A percentile compares a stretch with the other conserved stretches of the same genome.
These are phyloP conservation scores for Hypoxylon fragiforme DNA, from an alignment of 495 filamentous ascomycete genomes.

Conservation along the genomic window DNA sequence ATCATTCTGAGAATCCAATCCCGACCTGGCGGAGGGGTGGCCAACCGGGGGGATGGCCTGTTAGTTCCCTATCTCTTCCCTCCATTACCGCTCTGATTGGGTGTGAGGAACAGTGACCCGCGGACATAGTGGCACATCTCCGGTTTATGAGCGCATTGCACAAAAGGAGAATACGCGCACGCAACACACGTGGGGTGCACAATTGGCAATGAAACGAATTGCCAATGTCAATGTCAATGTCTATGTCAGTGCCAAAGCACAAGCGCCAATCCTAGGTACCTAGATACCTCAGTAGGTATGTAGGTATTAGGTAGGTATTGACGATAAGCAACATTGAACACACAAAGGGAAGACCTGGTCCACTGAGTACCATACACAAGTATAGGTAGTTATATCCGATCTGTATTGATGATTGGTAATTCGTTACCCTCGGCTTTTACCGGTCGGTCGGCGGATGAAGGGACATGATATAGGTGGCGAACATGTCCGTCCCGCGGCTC, in stretches of 20 bases:
- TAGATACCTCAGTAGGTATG: too few relatives aligned
- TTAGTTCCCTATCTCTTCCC: conserved; percentile 24
- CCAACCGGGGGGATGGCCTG: conserved; percentile 16
- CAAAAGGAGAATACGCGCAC: conserved; percentile 22
- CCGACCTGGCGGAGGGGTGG: conserved; percentile 17
- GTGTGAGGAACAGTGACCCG: conserved; percentile 4
- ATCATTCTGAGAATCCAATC: conserved; percentile 22
- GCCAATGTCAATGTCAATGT: too few relatives aligned
- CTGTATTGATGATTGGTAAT: conserved; percentile 11
- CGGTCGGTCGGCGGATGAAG: conserved; percentile 8
- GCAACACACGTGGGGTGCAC: conserved; percentile 37
- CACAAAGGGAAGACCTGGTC: too few relatives aligned
- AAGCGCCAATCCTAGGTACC: neutral
- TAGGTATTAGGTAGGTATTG: too few relatives aligned
- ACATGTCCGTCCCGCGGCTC: conserved; percentile 10
- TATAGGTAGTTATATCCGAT: too few relatives aligned
- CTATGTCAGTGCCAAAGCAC: too few relatives aligned
- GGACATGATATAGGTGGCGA: neutral
- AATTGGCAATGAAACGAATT: conserved; percentile 39
- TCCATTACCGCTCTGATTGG: conserved; percentile 25
- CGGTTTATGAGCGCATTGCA: conserved; percentile 31
- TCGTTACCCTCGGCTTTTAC: conserved; percentile 22
- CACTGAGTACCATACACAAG: too few relatives aligned
- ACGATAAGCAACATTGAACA: too few relatives aligned
- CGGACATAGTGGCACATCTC: conserved; percentile 29